Conservation (phyloP, 2,329 filamentous ascomycete genomes). For the Trichoderma oligosporum region DNA sequence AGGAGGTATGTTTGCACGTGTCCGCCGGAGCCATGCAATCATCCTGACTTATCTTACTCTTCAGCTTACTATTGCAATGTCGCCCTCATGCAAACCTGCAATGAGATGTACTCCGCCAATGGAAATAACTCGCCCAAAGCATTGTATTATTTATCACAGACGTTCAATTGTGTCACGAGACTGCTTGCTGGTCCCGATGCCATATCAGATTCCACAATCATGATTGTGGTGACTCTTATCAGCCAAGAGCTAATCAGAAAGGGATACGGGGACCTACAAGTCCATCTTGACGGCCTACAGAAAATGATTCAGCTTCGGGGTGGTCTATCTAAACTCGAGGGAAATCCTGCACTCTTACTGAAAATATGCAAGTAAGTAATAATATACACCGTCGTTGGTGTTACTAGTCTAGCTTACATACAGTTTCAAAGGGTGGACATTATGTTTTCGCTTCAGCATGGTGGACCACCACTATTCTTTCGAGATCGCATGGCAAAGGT, state of each 20-base stretch:
- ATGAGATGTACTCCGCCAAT: constrained; percentile 22
- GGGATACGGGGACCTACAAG: constrained; percentile 7
- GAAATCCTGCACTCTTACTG: constrained; percentile 21
- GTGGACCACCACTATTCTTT: constrained; percentile 20
- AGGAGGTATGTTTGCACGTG: constrained; percentile 12
- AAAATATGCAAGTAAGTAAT: constrained; percentile 28
- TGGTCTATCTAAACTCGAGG: constrained; percentile 24
- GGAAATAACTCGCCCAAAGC: constrained; percentile 19
- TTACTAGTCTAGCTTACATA: background rate
- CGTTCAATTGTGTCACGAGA: constrained; percentile 25
- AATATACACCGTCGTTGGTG: background rate
- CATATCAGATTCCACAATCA: constrained; percentile 28
- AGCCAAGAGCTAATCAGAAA: constrained; percentile 27
- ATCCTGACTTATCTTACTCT: background rate
- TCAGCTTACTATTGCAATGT: constrained; percentile 23
- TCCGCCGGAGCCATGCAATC: background rate
- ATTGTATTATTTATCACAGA: constrained; percentile 25
- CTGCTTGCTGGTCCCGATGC: constrained; percentile 24
- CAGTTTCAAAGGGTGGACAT: constrained; percentile 16
- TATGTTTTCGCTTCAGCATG: constrained; percentile 18
- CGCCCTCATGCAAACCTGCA: constrained; percentile 25
- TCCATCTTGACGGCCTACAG: constrained; percentile 24
- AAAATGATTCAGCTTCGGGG: constrained; percentile 24
- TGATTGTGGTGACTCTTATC: constrained; percentile 29
- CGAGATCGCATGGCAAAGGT: constrained; percentile 17